Percentiles rank a stretch among this genome's conserved stretches.
These are phyloP conservation scores for Neopestalotiopsis clavispora DNA, from an alignment of 2,329 filamentous ascomycete species.

Conservation along the genomic window DNA sequence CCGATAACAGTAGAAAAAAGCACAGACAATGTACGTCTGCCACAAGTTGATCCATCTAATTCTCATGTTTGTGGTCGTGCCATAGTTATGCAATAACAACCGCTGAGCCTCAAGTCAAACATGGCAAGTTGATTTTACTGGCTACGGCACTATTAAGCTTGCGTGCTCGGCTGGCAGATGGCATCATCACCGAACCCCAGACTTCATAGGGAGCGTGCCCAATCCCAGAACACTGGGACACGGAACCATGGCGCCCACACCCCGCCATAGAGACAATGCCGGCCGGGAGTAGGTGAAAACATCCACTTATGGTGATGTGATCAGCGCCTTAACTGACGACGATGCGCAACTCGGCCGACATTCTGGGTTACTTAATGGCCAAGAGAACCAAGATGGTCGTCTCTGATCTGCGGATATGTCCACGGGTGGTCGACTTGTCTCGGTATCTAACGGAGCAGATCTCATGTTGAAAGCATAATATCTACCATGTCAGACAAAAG, in stretches of 20 bases:
- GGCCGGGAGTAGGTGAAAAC: background rate
- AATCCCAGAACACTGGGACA: background rate
- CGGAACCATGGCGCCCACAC: background rate
- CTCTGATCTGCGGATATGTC: background rate
- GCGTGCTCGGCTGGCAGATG: background rate
- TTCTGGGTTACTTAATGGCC: background rate
- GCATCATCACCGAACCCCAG: background rate
- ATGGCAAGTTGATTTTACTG: background rate
- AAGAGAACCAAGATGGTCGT: no score
- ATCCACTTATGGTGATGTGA: constrained; percentile 9
- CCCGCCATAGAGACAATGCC: background rate
- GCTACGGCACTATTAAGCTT: background rate
- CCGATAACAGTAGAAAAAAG: no score
- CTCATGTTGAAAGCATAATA: background rate
- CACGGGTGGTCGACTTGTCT: background rate
- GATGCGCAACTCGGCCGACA: background rate
- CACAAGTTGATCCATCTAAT: no score
- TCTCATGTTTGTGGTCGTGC: no score
- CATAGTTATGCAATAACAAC: background rate
- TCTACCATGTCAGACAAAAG: background rate
- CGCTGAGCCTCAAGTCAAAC: background rate
- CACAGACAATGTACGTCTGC: no score
- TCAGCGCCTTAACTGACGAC: constrained; percentile 6
- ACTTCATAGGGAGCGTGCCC: background rate
- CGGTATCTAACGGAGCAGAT: background rate